phyloP scores from a whole-genome alignment of 345 rosid genomes.

The Salix exigua region DNA sequence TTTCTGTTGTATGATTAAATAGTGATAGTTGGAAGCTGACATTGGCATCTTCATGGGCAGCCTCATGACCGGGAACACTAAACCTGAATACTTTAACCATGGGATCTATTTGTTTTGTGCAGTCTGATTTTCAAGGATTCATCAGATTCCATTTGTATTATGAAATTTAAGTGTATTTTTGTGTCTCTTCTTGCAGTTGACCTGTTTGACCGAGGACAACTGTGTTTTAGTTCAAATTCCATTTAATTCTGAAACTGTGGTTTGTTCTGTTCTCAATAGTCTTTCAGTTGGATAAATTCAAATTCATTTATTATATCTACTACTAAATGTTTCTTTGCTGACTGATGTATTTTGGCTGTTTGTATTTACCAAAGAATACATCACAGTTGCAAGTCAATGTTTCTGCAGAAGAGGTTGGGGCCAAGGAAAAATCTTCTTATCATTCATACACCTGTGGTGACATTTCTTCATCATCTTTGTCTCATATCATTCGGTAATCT shows the following conservation, averaged over 20 bases:
- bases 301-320: slow-evolving; percentile 2
- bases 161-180: not conserved
- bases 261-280: slow-evolving; percentile 31
- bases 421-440: slow-evolving; percentile 78
- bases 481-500: slow-evolving; percentile 76
- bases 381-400: slow-evolving; percentile 59
- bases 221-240: slow-evolving; percentile 69
- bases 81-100: not conserved
- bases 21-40: not conserved
- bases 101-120: slow-evolving; percentile 2
- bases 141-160: not conserved
- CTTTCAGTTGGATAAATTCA: slow-evolving; percentile 4
- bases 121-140: not conserved
- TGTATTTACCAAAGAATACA: slow-evolving; percentile 45
- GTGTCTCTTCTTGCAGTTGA: slow-evolving; percentile 48
- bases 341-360: slow-evolving; percentile 3
- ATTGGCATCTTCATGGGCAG: not conserved
- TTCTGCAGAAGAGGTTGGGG: slow-evolving; percentile 86
- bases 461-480: slow-evolving; percentile 62
- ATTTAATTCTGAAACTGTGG: slow-evolving; percentile 52
- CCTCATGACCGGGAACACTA: not conserved
- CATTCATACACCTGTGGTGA: slow-evolving; percentile 59
- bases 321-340: slow-evolving; percentile 5
- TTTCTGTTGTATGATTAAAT: not conserved
- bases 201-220: slow-evolving; percentile 56